phyloP scores from a whole-genome alignment of 805 yeast species.

The Wickerhamomyces sydowiorum region DNA sequence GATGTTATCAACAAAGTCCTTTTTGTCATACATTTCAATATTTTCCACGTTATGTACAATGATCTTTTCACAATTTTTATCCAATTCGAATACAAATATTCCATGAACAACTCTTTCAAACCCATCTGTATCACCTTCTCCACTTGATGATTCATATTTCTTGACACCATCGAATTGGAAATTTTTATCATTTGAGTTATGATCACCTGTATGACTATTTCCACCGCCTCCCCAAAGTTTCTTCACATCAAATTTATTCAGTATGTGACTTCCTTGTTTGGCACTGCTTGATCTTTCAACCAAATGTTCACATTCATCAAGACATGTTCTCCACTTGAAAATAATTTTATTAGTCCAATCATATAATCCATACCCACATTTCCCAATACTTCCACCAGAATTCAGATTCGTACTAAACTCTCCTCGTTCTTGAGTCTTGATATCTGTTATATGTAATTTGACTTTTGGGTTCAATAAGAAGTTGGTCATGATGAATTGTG shows the following conservation, averaged over 20 bases:
- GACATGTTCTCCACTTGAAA: slow-evolving; percentile 54
- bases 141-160: background rate
- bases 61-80: slow-evolving; percentile 46
- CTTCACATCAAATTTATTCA: slow-evolving; percentile 1
- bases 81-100: slow-evolving; percentile 60
- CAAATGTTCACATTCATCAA: slow-evolving; percentile 45
- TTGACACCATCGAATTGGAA: background rate
- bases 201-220: background rate
- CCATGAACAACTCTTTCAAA: slow-evolving; percentile 33
- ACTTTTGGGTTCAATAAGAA: slow-evolving; percentile 49
- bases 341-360: slow-evolving; percentile 39
- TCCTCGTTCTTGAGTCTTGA: slow-evolving; percentile 9
- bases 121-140: background rate
- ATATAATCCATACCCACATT: slow-evolving; percentile 7
- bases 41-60: slow-evolving; percentile 63
- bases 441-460: slow-evolving; percentile 45
- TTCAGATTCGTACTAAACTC: background rate
- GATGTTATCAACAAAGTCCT: slow-evolving; percentile 5
- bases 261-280: background rate
- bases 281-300: slow-evolving; percentile 7
- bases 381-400: slow-evolving; percentile 11
- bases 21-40: slow-evolving; percentile 50
- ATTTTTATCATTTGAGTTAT: background rate
- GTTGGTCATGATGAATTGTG: slow-evolving; percentile 48
- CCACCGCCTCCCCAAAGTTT: background rate